These are phyloP conservation scores for Ceratocystis alfenasii DNA, from an alignment of 2,329 filamentous ascomycete genomes.

Conservation along the genomic window DNA sequence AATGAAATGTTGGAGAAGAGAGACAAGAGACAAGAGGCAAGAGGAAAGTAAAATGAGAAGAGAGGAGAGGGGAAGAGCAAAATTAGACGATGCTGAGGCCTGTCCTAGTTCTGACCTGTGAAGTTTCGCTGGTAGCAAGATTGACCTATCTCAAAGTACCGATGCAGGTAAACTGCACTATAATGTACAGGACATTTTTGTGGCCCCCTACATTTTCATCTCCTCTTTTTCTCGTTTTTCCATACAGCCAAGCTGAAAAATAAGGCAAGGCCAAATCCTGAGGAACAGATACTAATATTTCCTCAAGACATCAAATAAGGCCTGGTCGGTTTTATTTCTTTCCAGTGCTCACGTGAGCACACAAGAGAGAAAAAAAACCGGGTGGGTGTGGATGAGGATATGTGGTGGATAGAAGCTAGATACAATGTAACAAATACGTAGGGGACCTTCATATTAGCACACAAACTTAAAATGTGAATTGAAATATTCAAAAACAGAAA, in stretches of 20 bases:
- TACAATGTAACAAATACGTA: too few relatives aligned
- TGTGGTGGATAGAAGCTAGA: not conserved
- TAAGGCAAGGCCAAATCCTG: not conserved
- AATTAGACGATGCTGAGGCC: slow-evolving; percentile 8
- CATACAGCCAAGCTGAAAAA: not conserved
- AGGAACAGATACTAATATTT: not conserved
- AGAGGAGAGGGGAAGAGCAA: not conserved
- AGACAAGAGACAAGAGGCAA: not conserved
- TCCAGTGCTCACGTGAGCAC: not conserved
- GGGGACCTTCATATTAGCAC: too few relatives aligned
- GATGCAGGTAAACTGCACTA: not conserved
- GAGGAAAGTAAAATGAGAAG: not conserved
- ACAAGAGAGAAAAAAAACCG: not conserved
- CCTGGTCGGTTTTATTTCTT: not conserved
- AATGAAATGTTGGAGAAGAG: not conserved
- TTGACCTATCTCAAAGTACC: slow-evolving; percentile 1
- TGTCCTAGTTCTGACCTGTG: not conserved
- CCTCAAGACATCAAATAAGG: not conserved
- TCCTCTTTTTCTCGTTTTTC: not conserved
- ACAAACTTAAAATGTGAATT: too few relatives aligned
- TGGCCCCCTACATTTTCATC: not conserved
- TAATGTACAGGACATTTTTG: not conserved
- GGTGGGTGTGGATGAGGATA: not conserved
- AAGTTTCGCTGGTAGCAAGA: not conserved
- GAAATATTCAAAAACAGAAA: too few relatives aligned